Evolutionary conservation across 2,329 filamentous ascomycete species (phyloP).

Genomic region (Phoma sp.): DNA sequence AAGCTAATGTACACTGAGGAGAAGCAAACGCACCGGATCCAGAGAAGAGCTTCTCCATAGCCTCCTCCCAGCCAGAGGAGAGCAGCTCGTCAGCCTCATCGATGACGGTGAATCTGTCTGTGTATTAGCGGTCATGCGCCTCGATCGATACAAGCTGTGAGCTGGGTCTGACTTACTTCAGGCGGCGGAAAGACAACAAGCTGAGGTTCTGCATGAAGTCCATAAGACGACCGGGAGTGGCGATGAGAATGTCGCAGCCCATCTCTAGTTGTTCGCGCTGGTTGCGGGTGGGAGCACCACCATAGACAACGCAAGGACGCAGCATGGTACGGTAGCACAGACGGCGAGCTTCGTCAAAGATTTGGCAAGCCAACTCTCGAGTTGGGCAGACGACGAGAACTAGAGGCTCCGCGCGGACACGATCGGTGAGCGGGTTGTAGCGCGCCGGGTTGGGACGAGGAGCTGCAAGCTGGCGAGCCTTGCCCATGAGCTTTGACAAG

Average conservation of each 20-base stretch:
- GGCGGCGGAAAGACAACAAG: constrained; percentile 73
- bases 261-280: constrained; percentile 76
- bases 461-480: constrained; percentile 85
- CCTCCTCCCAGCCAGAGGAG: constrained; percentile 75
- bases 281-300: constrained; percentile 73
- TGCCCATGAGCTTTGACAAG: constrained; percentile 91
- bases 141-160: background rate
- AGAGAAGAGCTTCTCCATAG: constrained; percentile 76
- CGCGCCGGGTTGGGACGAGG: constrained; percentile 70
- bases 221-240: constrained; percentile 82
- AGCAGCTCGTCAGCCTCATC: constrained; percentile 97
- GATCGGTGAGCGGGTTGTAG: constrained; percentile 59
- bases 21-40: constrained; percentile 71
- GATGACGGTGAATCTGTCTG: constrained; percentile 51
- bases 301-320: constrained; percentile 87
- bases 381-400: constrained; percentile 86
- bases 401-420: constrained; percentile 80
- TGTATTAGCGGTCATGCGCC: background rate
- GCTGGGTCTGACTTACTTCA: constrained; percentile 65
- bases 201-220: constrained; percentile 80
- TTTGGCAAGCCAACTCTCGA: constrained; percentile 89
- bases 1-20: background rate
- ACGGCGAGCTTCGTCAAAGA: constrained; percentile 91
- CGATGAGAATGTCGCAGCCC: constrained; percentile 90
- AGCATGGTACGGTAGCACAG: constrained; percentile 96